phyloP scores from a whole-genome alignment of 1,284 basidiomycete genomes.

The Rhizoctonia solani region DNA sequence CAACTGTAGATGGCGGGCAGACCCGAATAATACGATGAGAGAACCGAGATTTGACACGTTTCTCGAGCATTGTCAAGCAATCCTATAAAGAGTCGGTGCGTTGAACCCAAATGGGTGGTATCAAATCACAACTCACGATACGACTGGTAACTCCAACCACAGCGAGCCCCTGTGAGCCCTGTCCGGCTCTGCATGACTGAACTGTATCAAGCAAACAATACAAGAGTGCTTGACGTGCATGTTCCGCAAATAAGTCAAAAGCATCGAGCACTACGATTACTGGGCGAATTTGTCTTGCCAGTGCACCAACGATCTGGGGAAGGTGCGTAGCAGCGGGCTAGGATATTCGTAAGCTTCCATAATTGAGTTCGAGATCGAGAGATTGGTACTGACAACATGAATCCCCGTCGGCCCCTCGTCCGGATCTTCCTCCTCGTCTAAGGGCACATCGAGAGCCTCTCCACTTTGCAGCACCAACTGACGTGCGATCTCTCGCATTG shows the following conservation, averaged over 20 bases:
- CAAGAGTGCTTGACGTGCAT: slow-evolving; percentile 83
- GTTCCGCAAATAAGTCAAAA: slow-evolving; percentile 88
- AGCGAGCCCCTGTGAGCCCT: slow-evolving; percentile 68
- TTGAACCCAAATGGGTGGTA: not conserved
- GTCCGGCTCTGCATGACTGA: slow-evolving; percentile 59
- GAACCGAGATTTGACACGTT: slow-evolving; percentile 93
- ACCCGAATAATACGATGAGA: slow-evolving; percentile 86
- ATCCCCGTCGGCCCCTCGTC: slow-evolving; percentile 40
- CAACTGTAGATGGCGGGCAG: slow-evolving; percentile 57
- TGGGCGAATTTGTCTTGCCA: slow-evolving; percentile 77
- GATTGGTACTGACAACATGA: slow-evolving; percentile 24
- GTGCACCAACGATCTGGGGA: slow-evolving; percentile 74
- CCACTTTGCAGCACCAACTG: slow-evolving; percentile 77
- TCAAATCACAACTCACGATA: slow-evolving; percentile 51
- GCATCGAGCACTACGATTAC: slow-evolving; percentile 84
- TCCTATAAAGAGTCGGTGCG: slow-evolving; percentile 51
- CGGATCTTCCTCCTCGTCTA: slow-evolving; percentile 47
- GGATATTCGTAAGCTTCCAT: not conserved
- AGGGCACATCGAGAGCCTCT: slow-evolving; percentile 43
- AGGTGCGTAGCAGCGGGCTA: slow-evolving; percentile 73
- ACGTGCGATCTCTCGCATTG: slow-evolving; percentile 89
- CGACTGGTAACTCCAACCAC: slow-evolving; percentile 83
- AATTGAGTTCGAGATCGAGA: too few relatives aligned
- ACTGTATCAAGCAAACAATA: slow-evolving; percentile 88
- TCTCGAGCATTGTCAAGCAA: slow-evolving; percentile 87